Base-by-base conservation (phyloP, 148 eudicot species). In the Pharnaceum exiguum region DNA sequence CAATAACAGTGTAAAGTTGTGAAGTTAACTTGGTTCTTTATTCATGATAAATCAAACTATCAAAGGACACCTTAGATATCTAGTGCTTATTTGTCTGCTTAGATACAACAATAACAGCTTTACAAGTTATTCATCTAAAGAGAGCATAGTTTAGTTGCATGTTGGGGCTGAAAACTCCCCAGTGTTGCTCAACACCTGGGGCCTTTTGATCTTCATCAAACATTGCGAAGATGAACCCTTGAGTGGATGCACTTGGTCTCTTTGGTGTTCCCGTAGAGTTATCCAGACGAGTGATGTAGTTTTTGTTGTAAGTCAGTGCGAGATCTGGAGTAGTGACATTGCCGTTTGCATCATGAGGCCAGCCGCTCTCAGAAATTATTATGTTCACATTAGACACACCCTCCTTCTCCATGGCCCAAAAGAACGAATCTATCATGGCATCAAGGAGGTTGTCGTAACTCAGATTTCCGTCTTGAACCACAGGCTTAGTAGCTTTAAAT, bases 381-480 rank as follows among this genome's bases (percentile, higher is more conserved):
- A 76, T 25, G 16, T 52, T 28, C 21, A 76, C 80, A 43, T 79
- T 31, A 0, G 17, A 10, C 2, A 57, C 65, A 0, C 81, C 70
- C 47, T 36, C 69, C 50, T 64, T 80, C 68, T 76, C 76, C 68
- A 76, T 60, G 0, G 84, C 84, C 27, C 26, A 73, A 46, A 36
- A 73, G 32, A 69, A 53, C 7, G 66, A 44, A 21, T 85, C 93
- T 5, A 75, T 32, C 62, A 75, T 67, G 16, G 83, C 81, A 26
- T 72, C 79, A 19, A 79, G 77, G 52, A 85, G 65, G 67, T 73
- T 82, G n/a, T 52, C 42, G 46, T 85, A 85, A 10, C 60, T 33
- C 44, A 79, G 51, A 16, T 25, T 13, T 4, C 60, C 68, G 38
- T 83, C 85, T 10, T 17, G 51, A 16, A 60, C 38, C n/a, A 66